Evolutionary conservation across 2,329 filamentous ascomycete genomes (phyloP).

Genomic region (Colletotrichum sp.): DNA sequence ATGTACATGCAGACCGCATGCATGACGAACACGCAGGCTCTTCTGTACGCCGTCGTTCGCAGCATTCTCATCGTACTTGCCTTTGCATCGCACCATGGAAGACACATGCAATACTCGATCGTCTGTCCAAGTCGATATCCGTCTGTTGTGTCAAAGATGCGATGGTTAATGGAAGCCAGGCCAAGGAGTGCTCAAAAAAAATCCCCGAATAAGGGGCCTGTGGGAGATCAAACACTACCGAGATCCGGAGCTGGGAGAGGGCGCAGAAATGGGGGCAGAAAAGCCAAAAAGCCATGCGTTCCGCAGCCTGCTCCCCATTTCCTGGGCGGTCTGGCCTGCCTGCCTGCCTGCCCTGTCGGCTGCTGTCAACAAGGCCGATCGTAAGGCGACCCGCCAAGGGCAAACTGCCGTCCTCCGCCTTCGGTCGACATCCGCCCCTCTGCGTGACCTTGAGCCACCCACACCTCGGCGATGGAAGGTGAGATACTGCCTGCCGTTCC

Average conservation of each 20-base stretch:
- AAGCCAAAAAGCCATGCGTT: background rate
- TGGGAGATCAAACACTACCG: constrained; percentile 20
- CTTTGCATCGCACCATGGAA: background rate
- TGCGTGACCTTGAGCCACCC: constrained; percentile 18
- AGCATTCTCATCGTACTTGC: background rate
- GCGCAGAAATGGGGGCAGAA: background rate
- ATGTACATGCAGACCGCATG: constrained; percentile 16
- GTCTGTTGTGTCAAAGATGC: background rate
- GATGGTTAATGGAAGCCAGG: background rate
- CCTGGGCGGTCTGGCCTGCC: background rate
- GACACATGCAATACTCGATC: background rate
- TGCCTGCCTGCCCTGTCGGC: background rate
- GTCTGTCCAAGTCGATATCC: background rate
- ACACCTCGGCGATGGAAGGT: background rate
- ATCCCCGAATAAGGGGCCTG: background rate
- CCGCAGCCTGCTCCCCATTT: background rate
- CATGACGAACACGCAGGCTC: background rate
- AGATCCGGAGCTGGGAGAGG: constrained; percentile 14
- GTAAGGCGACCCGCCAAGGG: constrained; percentile 7
- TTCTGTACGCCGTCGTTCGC: constrained; percentile 2
- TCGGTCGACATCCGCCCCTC: constrained; percentile 10
- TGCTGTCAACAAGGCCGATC: constrained; percentile 2
- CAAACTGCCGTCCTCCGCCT: constrained; percentile 16
- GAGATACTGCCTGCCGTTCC: background rate
- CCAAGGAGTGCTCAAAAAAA: background rate